These are phyloP conservation scores for Sugiyamaella pinicola DNA, from an alignment of 1,139 yeast genomes.

Conservation along the genomic window DNA sequence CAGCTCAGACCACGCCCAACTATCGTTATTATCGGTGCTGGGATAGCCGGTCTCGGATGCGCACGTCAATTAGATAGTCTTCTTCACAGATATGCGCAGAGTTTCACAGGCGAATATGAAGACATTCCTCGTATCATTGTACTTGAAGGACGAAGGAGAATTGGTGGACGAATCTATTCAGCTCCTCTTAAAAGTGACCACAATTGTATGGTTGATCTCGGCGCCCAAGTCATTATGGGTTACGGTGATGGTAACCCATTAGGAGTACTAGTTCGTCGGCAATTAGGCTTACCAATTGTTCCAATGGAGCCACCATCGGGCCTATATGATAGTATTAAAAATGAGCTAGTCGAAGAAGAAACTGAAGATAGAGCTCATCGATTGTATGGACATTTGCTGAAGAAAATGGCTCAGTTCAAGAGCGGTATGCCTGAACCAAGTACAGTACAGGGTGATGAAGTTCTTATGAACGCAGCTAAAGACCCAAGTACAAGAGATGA, in stretches of 20 bases:
- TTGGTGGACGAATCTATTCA: conserved; percentile 49
- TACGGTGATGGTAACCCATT: conserved; percentile 49
- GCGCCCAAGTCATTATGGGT: conserved; percentile 48
- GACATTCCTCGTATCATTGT: conserved; percentile 46
- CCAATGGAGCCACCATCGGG: conserved; percentile 41
- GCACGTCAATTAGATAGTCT: conserved; percentile 48
- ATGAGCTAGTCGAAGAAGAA: conserved; percentile 37
- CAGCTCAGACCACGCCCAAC: conserved; percentile 43
- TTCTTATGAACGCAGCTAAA: conserved; percentile 42
- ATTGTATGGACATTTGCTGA: conserved; percentile 44
- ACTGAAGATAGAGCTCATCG: conserved; percentile 42
- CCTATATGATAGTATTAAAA: conserved; percentile 41
- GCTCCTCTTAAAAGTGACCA: conserved; percentile 41
- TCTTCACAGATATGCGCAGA: conserved; percentile 41
- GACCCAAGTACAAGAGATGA: conserved; percentile 41
- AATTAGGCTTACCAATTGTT: conserved; percentile 46
- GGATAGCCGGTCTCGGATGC: conserved; percentile 48
- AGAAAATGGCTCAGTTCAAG: conserved; percentile 43
- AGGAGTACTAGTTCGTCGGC: conserved; percentile 45
- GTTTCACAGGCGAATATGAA: conserved; percentile 42
- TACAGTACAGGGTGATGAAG: conserved; percentile 45
- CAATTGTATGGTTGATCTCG: conserved; percentile 43
- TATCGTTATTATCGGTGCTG: conserved; percentile 48
- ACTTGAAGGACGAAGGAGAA: conserved; percentile 46
- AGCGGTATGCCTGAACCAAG: conserved; percentile 41